These are phyloP conservation scores for Boletus insuetus DNA, from an alignment of 768 basidiomycete genomes.

Conservation along the genomic window DNA sequence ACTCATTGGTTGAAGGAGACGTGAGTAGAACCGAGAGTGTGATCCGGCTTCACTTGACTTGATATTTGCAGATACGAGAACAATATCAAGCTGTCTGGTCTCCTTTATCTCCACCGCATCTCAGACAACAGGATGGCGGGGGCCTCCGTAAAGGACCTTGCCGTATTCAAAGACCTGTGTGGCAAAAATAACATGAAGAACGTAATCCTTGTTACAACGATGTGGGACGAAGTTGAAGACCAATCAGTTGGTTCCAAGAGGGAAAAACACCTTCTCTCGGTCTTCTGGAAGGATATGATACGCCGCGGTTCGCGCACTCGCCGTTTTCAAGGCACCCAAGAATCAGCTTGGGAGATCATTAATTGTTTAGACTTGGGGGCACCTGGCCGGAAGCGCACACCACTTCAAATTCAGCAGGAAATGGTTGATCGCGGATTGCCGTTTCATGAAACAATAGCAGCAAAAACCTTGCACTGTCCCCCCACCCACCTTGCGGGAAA, in stretches of 20 bases:
- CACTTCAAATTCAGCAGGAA: conserved; percentile 18
- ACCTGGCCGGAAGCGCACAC: not conserved
- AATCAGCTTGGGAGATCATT: conserved; percentile 1
- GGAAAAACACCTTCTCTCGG: no score
- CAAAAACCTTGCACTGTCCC: conserved; percentile 11
- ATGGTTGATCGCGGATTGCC: conserved; percentile 12
- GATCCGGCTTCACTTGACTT: no score
- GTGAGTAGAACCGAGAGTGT: no score
- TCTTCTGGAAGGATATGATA: no score
- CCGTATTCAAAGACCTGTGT: conserved; percentile 6
- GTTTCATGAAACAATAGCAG: conserved; percentile 16
- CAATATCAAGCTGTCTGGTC: no score
- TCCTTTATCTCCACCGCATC: no score
- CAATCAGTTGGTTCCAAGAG: no score
- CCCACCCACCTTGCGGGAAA: no score
- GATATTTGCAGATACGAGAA: no score
- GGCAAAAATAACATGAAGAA: conserved; percentile 11
- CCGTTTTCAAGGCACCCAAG: no score
- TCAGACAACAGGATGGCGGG: not conserved
- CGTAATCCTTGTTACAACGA: conserved; percentile 18
- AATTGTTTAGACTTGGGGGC: not conserved
- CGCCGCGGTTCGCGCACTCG: no score
- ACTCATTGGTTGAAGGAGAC: no score
- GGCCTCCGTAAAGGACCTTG: not conserved
- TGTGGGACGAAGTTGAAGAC: not conserved